Base-by-base conservation (phyloP, 495 filamentous ascomycete species). In the Hyaloscypha hepaticicola region DNA sequence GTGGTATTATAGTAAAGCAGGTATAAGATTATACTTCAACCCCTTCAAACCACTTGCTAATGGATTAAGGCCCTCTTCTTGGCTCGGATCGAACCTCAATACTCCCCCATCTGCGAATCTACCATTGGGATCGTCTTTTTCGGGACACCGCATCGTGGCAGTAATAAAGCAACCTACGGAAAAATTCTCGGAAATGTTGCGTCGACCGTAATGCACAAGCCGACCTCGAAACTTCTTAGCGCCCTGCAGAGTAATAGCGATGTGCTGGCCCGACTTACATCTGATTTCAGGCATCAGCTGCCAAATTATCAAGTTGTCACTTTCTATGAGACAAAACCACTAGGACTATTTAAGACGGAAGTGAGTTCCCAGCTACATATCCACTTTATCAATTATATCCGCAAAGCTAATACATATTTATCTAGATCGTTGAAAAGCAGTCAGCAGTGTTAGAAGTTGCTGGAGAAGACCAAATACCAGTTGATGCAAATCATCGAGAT, bases 121-220 rank as follows among this genome's bases (percentile, higher is more conserved):
- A 78, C 74, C 21, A 62, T 65, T 16, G 74, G 67, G 41, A 61
- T 79, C 11, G 45, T 79, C 7, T 80, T 79, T 51, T 73, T 78
- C 19, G 78, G 76, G 38, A 79, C 77, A 7, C 77, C 76, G 26
- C 76, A 80, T 61, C 65, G 75, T 38, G 75, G 76, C 4, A 72
- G 69, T 34, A 56, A 48, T 3, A 55, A 66, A 27, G 48, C 57
- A 60, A 45, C 31, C 21, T 69, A 59, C 34, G 58, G 55, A 53
- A 51, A 63, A 24, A 53, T 59, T 61, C 52, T 59, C 22, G 59
- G 25, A 19, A 59, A 64, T 34, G 64, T 53, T 22, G 48, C 60
- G 11, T 48, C 38, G 55, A 65, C 29, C 28, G 61, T 52, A 27
- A 55, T 55, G 52, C 52, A 27, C 26, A 55, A 27, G 26, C 52